phyloP scores from a whole-genome alignment of 768 basidiomycete species.

The Ramaria sp. region DNA sequence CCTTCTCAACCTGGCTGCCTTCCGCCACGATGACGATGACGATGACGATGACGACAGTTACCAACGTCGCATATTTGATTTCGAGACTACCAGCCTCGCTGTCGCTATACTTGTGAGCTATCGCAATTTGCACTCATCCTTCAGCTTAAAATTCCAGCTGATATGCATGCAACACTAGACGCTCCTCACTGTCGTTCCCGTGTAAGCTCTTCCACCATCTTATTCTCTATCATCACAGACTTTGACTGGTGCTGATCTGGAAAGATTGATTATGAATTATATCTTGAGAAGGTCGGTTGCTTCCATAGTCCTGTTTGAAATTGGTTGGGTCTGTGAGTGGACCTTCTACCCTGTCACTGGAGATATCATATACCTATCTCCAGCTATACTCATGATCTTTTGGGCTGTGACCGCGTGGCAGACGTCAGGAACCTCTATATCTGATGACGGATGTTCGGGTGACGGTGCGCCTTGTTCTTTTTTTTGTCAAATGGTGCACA shows the following conservation, averaged over 20 bases:
- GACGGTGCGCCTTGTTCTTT: neutral
- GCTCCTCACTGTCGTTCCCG: neutral
- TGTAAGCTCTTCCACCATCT: neutral
- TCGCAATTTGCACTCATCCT: neutral
- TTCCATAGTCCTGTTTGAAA: neutral
- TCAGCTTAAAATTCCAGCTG: neutral
- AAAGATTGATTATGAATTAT: neutral
- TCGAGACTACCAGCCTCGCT: neutral
- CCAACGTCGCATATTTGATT: neutral
- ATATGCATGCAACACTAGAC: too few relatives aligned
- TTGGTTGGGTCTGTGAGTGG: conserved; percentile 4
- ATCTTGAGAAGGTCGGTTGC: neutral
- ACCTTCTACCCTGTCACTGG: neutral
- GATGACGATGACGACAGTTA: too few relatives aligned
- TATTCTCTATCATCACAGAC: neutral
- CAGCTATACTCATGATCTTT: conserved; percentile 5
- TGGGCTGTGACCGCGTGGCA: neutral
- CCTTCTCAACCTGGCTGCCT: neutral
- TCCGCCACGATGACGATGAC: neutral
- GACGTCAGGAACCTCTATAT: neutral
- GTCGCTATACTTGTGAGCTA: conserved; percentile 1
- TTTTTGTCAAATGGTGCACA: neutral
- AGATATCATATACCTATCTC: neutral
- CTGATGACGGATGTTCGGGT: neutral
- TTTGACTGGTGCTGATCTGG: neutral